phyloP scores from a whole-genome alignment of 495 filamentous ascomycete species.

The Penicillium malachiteum region DNA sequence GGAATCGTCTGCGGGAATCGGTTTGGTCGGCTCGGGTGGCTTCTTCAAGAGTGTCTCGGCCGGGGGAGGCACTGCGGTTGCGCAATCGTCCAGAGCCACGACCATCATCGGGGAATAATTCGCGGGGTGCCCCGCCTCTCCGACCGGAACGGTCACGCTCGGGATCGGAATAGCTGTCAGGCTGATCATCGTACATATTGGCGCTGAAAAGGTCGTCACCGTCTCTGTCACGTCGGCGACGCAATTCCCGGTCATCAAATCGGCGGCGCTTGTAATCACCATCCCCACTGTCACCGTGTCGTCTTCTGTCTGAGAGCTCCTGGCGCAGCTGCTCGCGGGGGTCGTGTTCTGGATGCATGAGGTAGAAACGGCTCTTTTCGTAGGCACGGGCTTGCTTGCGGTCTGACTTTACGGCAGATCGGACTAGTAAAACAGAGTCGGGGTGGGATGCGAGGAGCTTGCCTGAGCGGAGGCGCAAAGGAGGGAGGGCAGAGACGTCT shows the following conservation, averaged over 20 bases:
- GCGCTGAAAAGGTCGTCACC: slow-evolving; percentile 59
- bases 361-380: slow-evolving; percentile 83
- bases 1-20: slow-evolving; percentile 39
- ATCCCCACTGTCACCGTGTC: slow-evolving; percentile 58
- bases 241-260: slow-evolving; percentile 57
- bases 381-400: slow-evolving; percentile 74
- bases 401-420: slow-evolving; percentile 72
- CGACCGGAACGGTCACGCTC: slow-evolving; percentile 30
- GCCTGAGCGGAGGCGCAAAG: slow-evolving; percentile 54
- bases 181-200: slow-evolving; percentile 73
- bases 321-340: slow-evolving; percentile 67
- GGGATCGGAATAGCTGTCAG: slow-evolving; percentile 31
- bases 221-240: slow-evolving; percentile 52
- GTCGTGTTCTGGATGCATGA: slow-evolving; percentile 85
- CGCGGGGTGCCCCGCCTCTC: slow-evolving; percentile 34
- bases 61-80: slow-evolving; percentile 72
- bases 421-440: slow-evolving; percentile 66
- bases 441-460: slow-evolving; percentile 65
- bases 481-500: slow-evolving; percentile 41
- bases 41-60: slow-evolving; percentile 58
- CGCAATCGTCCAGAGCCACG: slow-evolving; percentile 47
- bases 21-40: slow-evolving; percentile 46
- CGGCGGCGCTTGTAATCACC: slow-evolving; percentile 58
- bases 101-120: slow-evolving; percentile 52
- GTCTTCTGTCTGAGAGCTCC: slow-evolving; percentile 45